Evolutionary conservation across 768 basidiomycete species (phyloP).

Genomic region (Amanita pallidorosea): DNA sequence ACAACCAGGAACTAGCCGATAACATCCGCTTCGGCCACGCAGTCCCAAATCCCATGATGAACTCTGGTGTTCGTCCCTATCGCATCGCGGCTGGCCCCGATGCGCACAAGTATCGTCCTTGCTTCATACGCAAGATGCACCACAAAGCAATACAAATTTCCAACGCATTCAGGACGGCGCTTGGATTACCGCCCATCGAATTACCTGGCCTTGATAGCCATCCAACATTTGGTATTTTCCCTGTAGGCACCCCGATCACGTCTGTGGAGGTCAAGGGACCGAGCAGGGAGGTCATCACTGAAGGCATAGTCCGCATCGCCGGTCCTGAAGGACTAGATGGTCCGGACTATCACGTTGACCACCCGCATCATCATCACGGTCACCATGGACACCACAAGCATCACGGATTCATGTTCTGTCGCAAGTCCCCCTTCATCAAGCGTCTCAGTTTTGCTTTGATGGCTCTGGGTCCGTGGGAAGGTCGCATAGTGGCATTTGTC

Average conservation of each 20-base stretch:
- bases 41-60: constrained; percentile 18
- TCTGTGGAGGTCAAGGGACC: background rate
- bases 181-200: constrained; percentile 44
- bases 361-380: background rate
- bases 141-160: constrained; percentile 41
- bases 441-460: constrained; percentile 59
- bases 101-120: background rate
- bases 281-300: background rate
- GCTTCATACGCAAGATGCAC: constrained; percentile 15
- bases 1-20: constrained; percentile 10
- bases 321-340: background rate
- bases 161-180: constrained; percentile 41
- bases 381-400: constrained; percentile 1
- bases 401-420: constrained; percentile 3
- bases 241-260: constrained; percentile 4
- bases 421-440: constrained; percentile 33
- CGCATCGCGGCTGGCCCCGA: background rate
- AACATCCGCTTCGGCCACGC: constrained; percentile 29
- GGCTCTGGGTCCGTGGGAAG: constrained; percentile 74
- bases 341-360: no score
- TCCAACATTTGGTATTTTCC: constrained; percentile 5
- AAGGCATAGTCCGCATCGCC: background rate
- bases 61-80: constrained; percentile 11
- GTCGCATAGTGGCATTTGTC: constrained; percentile 73
- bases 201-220: constrained; percentile 2